Evolutionary conservation across 163 green algal genomes (phyloP), one percentile per base, ranked within the genome.

Genomic region (Volvox carteri): DNA sequence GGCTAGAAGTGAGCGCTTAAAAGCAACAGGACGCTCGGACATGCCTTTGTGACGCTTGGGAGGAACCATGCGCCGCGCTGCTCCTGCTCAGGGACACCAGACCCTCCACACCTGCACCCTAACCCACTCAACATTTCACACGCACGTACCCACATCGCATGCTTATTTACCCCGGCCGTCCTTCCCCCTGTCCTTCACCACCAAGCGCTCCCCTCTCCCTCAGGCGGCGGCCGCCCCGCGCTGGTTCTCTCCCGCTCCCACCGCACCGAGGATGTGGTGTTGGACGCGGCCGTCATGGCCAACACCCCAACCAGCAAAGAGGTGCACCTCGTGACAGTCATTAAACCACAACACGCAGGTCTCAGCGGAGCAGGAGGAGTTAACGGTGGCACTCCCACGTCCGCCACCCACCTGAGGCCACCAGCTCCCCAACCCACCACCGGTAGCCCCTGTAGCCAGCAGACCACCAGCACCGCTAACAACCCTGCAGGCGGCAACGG

Each of bases 221-320:
- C n/a, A n/a, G n/a, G n/a, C n/a, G 70, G 70, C 50, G 48, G 46
- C 39, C 75, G 46, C 46, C 75, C 75, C 30, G 48, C 39, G 8
- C n/a, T 68, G 46, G 46, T 33, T 28, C 23, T 48, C 7, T 84
- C 75, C 1, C 75, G 75, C 50, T 85, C 77, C 35, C 77, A 73
- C 23, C 77, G 77, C 77, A 73, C 52, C 35, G 52, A 73, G 18
- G 52, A 73, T 19, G 77, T 85, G 77, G 77, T 85, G 3, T 52
- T 85, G 52, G 77, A 85, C 77, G 77, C 54, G 2, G 54, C 52
- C 35, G 33, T 73, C n/a, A 73, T 85, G 77, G 77, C 77, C 52
- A 85, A 85, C 54, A 85, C 77, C 52, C 77, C 77, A 50, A 85
- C 77, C 33, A 48, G 75, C 33, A 48, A 48, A 48, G 75, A 80